Base-by-base conservation (phyloP, 495 filamentous ascomycete species). In the Monascus purpureus region DNA sequence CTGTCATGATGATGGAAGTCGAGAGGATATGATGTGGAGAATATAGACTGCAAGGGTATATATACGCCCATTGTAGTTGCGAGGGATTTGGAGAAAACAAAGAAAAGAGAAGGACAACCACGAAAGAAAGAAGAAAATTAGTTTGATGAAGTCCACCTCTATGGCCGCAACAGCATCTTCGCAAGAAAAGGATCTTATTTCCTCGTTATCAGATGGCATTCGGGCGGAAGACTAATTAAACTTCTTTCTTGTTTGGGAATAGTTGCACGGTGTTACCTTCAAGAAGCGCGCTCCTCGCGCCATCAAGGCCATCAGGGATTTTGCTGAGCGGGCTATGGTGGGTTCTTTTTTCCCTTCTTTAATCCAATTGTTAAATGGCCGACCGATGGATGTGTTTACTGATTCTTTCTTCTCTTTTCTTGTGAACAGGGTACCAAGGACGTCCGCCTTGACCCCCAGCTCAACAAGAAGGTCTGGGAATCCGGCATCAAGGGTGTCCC, bases 391-490 rank as follows among this genome's bases (percentile, higher is more conserved):
- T 18, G 25, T 13, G 1, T 17, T 42, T 17, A 12, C 17, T 16
- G 12, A 30, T 30, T 36, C 17, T 28, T n/a, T 16, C 16, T 20
- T 33, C 4, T 22, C 29, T 20, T 35, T 31, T 17, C 15, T 17
- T 29, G 25, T 28, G 14, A 25, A 40, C 42, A 97, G 90, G 90
- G 90, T 59, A 99, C 90, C 63, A 67, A 75, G 53, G 90, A 99
- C 60, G 90, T 99, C 68, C 90, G 90, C 45, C 64, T 99, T 56
- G 90, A 96, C 71, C 90, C 90, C 43, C 81, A 83, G 61, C 70
- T 99, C 44, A 99, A 99, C 77, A 99, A 99, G 80, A 95, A 99
- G 74, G 88, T 99, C 65, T 99, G 90, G 90, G 92, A 99, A 65
- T 72, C 80, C 55, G 90, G 90, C 61, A 76, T 99, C 68, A 95